Evolutionary conservation across 805 yeast species (phyloP).

Genomic region (Metahyphopichia silvanorum): DNA sequence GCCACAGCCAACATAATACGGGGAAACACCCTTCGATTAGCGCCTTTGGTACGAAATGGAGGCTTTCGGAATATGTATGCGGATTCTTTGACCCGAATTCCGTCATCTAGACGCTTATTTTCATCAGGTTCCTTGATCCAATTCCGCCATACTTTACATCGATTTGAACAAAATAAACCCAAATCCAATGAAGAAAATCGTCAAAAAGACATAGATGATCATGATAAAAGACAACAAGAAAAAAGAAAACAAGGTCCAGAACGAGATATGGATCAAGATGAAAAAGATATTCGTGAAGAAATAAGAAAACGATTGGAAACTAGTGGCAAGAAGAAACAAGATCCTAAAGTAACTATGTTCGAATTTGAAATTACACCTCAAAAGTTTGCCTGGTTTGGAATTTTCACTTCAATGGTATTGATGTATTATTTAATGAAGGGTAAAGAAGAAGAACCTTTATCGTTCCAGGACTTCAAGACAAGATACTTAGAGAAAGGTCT

Average conservation of each 20-base stretch:
- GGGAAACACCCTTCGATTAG: too few species aligned
- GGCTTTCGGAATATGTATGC: too few species aligned
- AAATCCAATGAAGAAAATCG: too few species aligned
- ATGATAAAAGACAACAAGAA: background rate
- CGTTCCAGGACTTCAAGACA: slow-evolving; percentile 85
- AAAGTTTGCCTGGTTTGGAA: slow-evolving; percentile 5
- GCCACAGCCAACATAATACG: too few species aligned
- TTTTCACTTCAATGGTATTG: slow-evolving; percentile 2
- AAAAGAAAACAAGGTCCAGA: slow-evolving; percentile 8
- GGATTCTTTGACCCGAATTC: too few species aligned
- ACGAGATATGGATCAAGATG: slow-evolving; percentile 20
- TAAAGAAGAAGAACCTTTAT: slow-evolving; percentile 26
- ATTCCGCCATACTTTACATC: too few species aligned
- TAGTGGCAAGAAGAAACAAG: slow-evolving; percentile 24
- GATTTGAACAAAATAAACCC: too few species aligned
- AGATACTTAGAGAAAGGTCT: slow-evolving; percentile 73
- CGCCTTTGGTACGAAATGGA: too few species aligned
- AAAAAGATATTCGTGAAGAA: slow-evolving; percentile 32
- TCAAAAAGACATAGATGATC: too few species aligned
- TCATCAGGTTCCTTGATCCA: too few species aligned
- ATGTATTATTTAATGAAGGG: slow-evolving; percentile 4
- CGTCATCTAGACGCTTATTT: too few species aligned
- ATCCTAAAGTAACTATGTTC: slow-evolving; percentile 25
- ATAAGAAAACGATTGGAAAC: slow-evolving; percentile 26
- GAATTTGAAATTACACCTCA: slow-evolving; percentile 16